Conservation (phyloP, 2,329 filamentous ascomycete genomes). For the Alternaria sp. region DNA sequence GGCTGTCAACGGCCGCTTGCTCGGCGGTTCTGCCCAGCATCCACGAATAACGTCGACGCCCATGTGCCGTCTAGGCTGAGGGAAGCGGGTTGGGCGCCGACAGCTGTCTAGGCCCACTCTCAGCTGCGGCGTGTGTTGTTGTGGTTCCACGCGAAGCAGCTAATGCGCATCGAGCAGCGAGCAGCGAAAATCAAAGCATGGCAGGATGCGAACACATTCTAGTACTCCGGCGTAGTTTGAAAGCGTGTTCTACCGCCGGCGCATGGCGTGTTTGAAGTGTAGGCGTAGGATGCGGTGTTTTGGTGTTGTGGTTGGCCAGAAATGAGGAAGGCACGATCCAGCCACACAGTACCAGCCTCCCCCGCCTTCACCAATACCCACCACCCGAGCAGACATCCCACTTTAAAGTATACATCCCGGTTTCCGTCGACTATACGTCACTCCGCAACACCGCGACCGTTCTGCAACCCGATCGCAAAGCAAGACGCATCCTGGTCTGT, state of each 20-base stretch:
- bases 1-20: slow-evolving; percentile 2
- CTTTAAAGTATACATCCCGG: slow-evolving; percentile 13
- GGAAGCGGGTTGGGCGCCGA: slow-evolving; percentile 11
- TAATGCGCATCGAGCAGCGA: neutral
- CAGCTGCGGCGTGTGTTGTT: neutral
- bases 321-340: slow-evolving; percentile 23
- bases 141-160: slow-evolving; percentile 4
- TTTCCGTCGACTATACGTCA: slow-evolving; percentile 34
- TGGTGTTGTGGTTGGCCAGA: slow-evolving; percentile 16
- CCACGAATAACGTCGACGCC: slow-evolving; percentile 2
- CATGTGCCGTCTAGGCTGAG: neutral
- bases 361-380: slow-evolving; percentile 27
- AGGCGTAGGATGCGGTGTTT: neutral
- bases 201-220: slow-evolving; percentile 8
- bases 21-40: slow-evolving; percentile 3
- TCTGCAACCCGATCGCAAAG: slow-evolving; percentile 19
- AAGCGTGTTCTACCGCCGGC: neutral
- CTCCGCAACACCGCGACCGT: slow-evolving; percentile 14
- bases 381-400: slow-evolving; percentile 1
- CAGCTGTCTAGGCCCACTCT: slow-evolving; percentile 1
- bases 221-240: neutral
- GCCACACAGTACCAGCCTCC: slow-evolving; percentile 31
- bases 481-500: slow-evolving; percentile 18
- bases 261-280: neutral
- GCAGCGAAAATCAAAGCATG: neutral